phyloP scores from a whole-genome alignment of 2,329 filamentous ascomycete genomes.

The Aspergillus vadensis region DNA sequence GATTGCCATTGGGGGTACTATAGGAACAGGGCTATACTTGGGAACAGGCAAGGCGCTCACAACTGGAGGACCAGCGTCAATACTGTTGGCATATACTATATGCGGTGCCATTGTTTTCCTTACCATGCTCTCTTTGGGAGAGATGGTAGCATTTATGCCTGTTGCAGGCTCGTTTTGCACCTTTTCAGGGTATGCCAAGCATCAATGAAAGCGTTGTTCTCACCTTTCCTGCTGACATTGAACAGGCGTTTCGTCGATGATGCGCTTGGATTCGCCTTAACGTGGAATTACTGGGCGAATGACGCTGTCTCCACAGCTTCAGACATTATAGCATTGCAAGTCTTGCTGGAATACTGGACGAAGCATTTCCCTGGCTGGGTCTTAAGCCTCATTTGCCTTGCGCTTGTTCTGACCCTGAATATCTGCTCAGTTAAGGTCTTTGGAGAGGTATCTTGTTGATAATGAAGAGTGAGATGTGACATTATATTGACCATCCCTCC shows the following conservation, averaged over 20 bases:
- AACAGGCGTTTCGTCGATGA: constrained; percentile 48
- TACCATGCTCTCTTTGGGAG: constrained; percentile 61
- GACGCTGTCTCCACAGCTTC: constrained; percentile 63
- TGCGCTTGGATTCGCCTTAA: constrained; percentile 48
- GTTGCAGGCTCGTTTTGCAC: constrained; percentile 59
- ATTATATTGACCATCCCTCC: not conserved
- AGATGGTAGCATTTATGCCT: constrained; percentile 62
- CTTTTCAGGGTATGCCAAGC: constrained; percentile 51
- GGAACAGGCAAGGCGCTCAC: constrained; percentile 63
- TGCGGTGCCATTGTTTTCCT: constrained; percentile 61
- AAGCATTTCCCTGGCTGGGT: constrained; percentile 65
- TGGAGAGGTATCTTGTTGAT: constrained; percentile 48
- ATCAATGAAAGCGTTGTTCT: not conserved
- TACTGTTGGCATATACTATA: constrained; percentile 60
- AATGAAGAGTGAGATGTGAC: not conserved
- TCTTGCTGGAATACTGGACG: constrained; percentile 64
- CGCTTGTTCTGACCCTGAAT: constrained; percentile 56
- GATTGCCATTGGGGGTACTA: constrained; percentile 58
- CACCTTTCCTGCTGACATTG: not conserved
- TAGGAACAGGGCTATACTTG: constrained; percentile 61
- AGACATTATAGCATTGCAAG: constrained; percentile 61
- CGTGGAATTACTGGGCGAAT: constrained; percentile 63
- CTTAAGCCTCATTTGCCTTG: constrained; percentile 63
- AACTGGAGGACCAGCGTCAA: constrained; percentile 61
- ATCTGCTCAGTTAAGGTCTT: constrained; percentile 57